Conservation (phyloP, 2,329 filamentous ascomycete species). For the Aspergillus tamarii region DNA sequence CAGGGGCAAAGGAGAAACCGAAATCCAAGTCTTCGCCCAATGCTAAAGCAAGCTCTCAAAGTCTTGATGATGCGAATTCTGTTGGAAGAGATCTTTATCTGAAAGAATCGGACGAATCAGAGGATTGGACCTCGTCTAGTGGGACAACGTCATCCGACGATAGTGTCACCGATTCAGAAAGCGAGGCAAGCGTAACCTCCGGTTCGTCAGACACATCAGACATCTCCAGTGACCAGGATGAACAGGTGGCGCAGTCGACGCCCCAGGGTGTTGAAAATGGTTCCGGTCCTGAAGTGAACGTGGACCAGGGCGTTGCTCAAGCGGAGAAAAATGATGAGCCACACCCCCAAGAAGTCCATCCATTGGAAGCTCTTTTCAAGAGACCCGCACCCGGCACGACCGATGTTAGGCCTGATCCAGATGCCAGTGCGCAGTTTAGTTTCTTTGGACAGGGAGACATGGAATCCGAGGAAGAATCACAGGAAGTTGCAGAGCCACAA, state of each 20-base stretch:
- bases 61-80: constrained; percentile 19
- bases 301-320: constrained; percentile 16
- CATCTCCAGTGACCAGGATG: constrained; percentile 28
- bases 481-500: constrained; percentile 59
- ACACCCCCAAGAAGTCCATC: constrained; percentile 63
- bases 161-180: constrained; percentile 29
- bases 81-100: constrained; percentile 17
- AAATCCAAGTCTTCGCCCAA: constrained; percentile 18
- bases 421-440: constrained; percentile 67
- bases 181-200: constrained; percentile 28
- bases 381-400: constrained; percentile 54
- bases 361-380: constrained; percentile 92
- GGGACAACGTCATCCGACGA: constrained; percentile 35
- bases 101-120: constrained; percentile 28
- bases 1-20: constrained; percentile 35
- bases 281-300: constrained; percentile 15
- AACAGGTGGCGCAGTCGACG: constrained; percentile 14
- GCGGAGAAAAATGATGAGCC: constrained; percentile 9
- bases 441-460: constrained; percentile 71
- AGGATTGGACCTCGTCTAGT: constrained; percentile 43
- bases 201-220: constrained; percentile 31
- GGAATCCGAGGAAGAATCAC: constrained; percentile 51
- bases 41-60: constrained; percentile 11
- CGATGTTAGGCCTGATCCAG: constrained; percentile 41
- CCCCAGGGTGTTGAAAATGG: constrained; percentile 7